A percentile compares a stretch with the other conserved stretches of the same genome.
These are phyloP conservation scores for Chaetomium fimeti DNA, from an alignment of 495 filamentous ascomycete species.

Conservation along the genomic window DNA sequence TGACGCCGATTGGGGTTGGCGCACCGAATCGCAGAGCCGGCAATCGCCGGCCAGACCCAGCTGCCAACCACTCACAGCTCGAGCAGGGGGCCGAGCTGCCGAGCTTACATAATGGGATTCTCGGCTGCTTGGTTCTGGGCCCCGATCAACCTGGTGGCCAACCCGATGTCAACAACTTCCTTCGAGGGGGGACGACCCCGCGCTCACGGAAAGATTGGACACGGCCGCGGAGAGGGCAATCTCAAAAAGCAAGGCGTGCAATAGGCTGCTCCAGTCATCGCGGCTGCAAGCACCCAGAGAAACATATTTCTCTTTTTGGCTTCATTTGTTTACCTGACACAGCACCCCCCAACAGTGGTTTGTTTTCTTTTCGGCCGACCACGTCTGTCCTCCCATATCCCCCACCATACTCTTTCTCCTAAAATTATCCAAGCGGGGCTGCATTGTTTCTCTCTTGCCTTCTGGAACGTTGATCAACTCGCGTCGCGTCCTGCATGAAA, in stretches of 20 bases:
- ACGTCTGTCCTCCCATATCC: not conserved
- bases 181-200: not conserved
- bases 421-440: not conserved
- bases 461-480: constrained; percentile 3
- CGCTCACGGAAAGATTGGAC: not conserved
- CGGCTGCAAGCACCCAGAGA: not conserved
- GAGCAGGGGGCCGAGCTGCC: constrained; percentile 22
- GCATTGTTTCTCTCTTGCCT: not conserved
- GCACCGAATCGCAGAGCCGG: constrained; percentile 19
- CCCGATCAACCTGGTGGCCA: not conserved
- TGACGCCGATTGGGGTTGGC: constrained; percentile 20
- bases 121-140: constrained; percentile 1
- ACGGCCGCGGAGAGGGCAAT: not conserved
- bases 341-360: no score
- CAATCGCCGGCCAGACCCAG: constrained; percentile 22
- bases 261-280: constrained; percentile 1
- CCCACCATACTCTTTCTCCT: not conserved
- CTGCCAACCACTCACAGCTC: constrained; percentile 8
- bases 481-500: constrained; percentile 19
- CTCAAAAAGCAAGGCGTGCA: not conserved
- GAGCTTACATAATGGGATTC: constrained; percentile 19
- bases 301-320: not conserved
- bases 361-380: no score
- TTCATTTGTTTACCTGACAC: not conserved
- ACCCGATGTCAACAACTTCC: constrained; percentile 10